These are phyloP conservation scores for Scheffersomyces ergatensis DNA, from an alignment of 805 yeast genomes.

Conservation along the genomic window DNA sequence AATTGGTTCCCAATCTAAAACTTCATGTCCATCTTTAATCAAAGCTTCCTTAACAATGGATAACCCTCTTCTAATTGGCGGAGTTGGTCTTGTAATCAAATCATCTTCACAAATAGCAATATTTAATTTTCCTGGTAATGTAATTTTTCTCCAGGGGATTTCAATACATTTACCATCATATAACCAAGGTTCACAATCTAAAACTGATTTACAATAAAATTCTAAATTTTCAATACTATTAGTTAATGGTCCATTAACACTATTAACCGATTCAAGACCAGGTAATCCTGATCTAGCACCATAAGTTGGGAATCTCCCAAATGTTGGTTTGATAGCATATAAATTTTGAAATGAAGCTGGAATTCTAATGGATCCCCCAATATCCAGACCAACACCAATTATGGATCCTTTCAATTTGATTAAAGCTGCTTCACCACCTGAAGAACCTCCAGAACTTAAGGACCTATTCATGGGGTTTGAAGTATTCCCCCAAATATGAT, in stretches of 20 bases:
- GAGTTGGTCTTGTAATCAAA: conserved; percentile 48
- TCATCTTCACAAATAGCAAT: conserved; percentile 45
- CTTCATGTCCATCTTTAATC: conserved; percentile 46
- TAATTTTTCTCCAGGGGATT: conserved; percentile 34
- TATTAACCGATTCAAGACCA: conserved; percentile 35
- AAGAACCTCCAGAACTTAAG: conserved; percentile 50
- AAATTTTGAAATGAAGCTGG: conserved; percentile 45
- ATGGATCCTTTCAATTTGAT: conserved; percentile 44
- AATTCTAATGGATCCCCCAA: conserved; percentile 50
- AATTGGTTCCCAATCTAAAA: conserved; percentile 47
- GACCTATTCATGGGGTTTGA: conserved; percentile 43
- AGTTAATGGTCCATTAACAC: conserved; percentile 50
- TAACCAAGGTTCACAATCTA: conserved; percentile 42
- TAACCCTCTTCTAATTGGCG: conserved; percentile 52
- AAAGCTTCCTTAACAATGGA: conserved; percentile 23
- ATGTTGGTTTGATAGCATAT: conserved; percentile 44
- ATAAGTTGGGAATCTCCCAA: conserved; percentile 40
- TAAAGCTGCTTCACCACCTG: conserved; percentile 55
- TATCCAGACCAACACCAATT: conserved; percentile 54
- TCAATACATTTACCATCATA: conserved; percentile 51
- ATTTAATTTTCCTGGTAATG: conserved; percentile 35
- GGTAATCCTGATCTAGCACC: conserved; percentile 23
- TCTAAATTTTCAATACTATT: conserved; percentile 36
- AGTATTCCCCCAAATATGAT: conserved; percentile 46
- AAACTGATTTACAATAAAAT: conserved; percentile 34